These are phyloP conservation scores for Botrytis deweyae DNA, from an alignment of 2,329 filamentous ascomycete genomes.

Conservation along the genomic window DNA sequence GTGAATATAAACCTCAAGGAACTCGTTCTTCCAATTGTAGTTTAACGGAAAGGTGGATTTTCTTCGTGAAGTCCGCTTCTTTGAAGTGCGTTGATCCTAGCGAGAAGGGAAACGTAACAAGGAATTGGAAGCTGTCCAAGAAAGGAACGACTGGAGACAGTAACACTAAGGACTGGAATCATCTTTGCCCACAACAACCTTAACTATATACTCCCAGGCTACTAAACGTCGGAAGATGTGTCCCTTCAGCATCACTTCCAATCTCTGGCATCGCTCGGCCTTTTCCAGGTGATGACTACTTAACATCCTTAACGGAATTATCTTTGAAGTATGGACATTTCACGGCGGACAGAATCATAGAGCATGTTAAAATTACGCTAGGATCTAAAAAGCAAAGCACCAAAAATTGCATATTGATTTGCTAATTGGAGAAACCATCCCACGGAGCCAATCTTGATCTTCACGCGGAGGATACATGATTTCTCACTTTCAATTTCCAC, in stretches of 20 bases:
- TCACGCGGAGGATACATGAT: background rate
- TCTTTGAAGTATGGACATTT: background rate
- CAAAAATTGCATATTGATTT: background rate
- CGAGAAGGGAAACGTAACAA: background rate
- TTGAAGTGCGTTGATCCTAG: background rate
- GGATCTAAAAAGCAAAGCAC: background rate
- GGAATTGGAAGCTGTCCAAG: background rate
- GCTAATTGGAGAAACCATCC: background rate
- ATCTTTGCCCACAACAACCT: background rate
- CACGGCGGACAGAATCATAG: background rate
- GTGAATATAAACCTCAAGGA: background rate
- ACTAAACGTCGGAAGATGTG: background rate
- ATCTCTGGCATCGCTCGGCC: background rate
- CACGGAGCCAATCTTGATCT: no score
- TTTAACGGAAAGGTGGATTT: background rate
- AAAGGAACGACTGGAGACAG: background rate
- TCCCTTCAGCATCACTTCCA: background rate
- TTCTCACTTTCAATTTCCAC: background rate
- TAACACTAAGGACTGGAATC: background rate
- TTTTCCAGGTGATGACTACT: background rate
- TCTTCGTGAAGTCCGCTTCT: background rate
- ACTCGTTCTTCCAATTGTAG: background rate
- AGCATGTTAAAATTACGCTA: accelerated
- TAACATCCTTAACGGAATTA: background rate
- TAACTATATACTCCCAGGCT: background rate